A percentile compares a stretch with the other conserved stretches of the same genome.
Evolutionary conservation across 1,284 basidiomycete genomes (phyloP).

Genomic region (Schizophyllum amplum): DNA sequence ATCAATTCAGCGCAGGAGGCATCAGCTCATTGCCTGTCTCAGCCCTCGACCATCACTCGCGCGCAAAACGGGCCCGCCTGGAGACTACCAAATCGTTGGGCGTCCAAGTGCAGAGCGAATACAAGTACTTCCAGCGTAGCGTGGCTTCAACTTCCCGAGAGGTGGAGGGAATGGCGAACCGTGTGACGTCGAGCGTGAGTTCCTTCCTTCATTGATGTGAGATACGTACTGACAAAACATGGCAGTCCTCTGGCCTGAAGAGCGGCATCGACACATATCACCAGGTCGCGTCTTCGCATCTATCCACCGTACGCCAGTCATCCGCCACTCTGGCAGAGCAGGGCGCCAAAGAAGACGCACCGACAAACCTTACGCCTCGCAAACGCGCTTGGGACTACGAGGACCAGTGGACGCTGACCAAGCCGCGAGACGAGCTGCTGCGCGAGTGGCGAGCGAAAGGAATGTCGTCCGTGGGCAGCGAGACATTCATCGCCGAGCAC

Average conservation of each 20-base stretch:
- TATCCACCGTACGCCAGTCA: constrained; percentile 41
- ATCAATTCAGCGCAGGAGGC: neutral
- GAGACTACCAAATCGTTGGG: constrained; percentile 47
- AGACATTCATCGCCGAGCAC: constrained; percentile 26
- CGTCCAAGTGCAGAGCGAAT: constrained; percentile 42
- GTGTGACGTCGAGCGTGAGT: constrained; percentile 43
- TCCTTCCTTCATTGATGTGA: neutral
- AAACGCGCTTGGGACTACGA: constrained; percentile 62
- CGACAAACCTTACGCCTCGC: constrained; percentile 64
- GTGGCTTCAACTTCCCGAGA: constrained; percentile 43
- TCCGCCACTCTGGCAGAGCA: constrained; percentile 46
- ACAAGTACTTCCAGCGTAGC: constrained; percentile 38
- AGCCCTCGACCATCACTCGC: constrained; percentile 55
- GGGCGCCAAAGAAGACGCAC: constrained; percentile 51
- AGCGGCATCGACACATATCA: constrained; percentile 33
- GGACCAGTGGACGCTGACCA: constrained; percentile 63
- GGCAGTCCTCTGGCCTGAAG: constrained; percentile 32
- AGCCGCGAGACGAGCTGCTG: constrained; percentile 49
- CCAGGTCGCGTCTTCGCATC: constrained; percentile 28
- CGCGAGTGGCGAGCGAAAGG: constrained; percentile 36
- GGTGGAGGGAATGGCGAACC: constrained; percentile 36
- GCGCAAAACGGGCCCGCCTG: constrained; percentile 58
- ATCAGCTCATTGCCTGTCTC: constrained; percentile 7
- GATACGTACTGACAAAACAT: neutral
- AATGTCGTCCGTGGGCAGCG: constrained; percentile 22